These are phyloP conservation scores for Sextonia rubra DNA, from an alignment of 164 flowering plant genomes.

Conservation along the genomic window DNA sequence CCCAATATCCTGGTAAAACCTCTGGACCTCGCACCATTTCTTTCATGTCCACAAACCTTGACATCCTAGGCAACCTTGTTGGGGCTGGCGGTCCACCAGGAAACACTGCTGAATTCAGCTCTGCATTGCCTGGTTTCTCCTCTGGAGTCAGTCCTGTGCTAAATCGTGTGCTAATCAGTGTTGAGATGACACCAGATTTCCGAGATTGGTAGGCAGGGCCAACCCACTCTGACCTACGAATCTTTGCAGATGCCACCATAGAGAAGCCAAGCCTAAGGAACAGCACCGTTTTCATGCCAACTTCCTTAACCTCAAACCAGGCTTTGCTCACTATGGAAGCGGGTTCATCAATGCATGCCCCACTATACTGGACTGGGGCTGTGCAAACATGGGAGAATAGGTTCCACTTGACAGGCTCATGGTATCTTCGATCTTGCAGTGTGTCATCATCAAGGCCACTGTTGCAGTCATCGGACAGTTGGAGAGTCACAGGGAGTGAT, in stretches of 20 bases:
- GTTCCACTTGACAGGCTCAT: constrained; percentile 79
- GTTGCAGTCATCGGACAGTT: constrained; percentile 48
- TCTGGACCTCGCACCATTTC: constrained; percentile 87
- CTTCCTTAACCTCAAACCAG: constrained; percentile 67
- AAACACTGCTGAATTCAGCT: constrained; percentile 69
- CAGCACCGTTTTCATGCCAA: constrained; percentile 72
- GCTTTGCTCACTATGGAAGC: constrained; percentile 82
- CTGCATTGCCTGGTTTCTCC: constrained; percentile 46
- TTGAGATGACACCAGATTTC: constrained; percentile 66
- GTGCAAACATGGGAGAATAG: constrained; percentile 83
- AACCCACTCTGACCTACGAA: constrained; percentile 82
- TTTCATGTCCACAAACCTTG: constrained; percentile 58
- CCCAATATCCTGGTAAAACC: constrained; percentile 87
- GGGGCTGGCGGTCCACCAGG: constrained; percentile 72
- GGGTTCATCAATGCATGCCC: constrained; percentile 48
- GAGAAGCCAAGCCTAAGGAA: constrained; percentile 87
- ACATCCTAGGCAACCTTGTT: constrained; percentile 39
- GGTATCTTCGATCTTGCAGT: constrained; percentile 44
- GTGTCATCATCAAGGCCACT: constrained; percentile 32
- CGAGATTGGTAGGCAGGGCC: constrained; percentile 44
- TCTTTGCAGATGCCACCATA: constrained; percentile 51
- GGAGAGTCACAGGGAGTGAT: constrained; percentile 49
- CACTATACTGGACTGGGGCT: constrained; percentile 60
- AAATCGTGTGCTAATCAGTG: constrained; percentile 53
- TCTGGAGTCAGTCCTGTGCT: constrained; percentile 38